phyloP scores from a whole-genome alignment of 495 filamentous ascomycete genomes.

The Venustampulla echinocandica region DNA sequence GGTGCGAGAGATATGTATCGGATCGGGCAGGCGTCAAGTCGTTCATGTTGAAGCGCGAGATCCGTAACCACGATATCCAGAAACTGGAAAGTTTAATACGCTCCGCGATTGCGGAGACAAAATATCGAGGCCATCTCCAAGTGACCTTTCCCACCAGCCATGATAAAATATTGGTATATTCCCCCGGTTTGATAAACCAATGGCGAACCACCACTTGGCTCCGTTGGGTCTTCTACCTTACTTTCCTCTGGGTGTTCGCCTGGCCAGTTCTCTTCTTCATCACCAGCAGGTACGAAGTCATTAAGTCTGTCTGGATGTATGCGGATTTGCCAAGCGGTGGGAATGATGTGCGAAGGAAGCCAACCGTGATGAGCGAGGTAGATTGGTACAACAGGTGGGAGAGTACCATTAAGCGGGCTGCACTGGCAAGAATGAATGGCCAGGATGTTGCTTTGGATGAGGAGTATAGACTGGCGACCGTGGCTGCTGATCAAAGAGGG shows the following conservation, averaged over 20 bases:
- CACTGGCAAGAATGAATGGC: conserved; percentile 14
- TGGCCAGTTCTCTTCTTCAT: conserved; percentile 57
- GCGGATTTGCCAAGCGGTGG: conserved; percentile 1
- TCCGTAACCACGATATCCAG: conserved; percentile 43
- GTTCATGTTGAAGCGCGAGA: conserved; percentile 40
- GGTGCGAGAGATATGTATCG: conserved; percentile 48
- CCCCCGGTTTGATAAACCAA: conserved; percentile 42
- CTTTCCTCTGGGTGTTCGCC: conserved; percentile 50
- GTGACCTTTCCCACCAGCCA: conserved; percentile 45
- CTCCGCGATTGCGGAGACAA: conserved; percentile 42
- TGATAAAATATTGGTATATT: conserved; percentile 43
- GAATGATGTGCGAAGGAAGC: conserved; percentile 3
- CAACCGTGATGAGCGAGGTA: conserved; percentile 12
- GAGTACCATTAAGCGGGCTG: conserved; percentile 18
- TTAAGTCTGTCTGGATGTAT: conserved; percentile 43
- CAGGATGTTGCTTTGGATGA: conserved; percentile 15
- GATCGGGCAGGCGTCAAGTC: conserved; percentile 40
- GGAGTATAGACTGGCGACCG: conserved; percentile 16
- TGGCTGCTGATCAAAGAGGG: conserved; percentile 10
- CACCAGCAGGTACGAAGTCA: conserved; percentile 54
- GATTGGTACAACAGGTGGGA: conserved; percentile 18
- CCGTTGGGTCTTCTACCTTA: conserved; percentile 49
- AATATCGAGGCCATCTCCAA: conserved; percentile 48
- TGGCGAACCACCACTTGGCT: conserved; percentile 50
- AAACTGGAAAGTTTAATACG: conserved; percentile 35